Base-by-base conservation (phyloP, 1,284 basidiomycete species). In the Moesziomyces sp. region DNA sequence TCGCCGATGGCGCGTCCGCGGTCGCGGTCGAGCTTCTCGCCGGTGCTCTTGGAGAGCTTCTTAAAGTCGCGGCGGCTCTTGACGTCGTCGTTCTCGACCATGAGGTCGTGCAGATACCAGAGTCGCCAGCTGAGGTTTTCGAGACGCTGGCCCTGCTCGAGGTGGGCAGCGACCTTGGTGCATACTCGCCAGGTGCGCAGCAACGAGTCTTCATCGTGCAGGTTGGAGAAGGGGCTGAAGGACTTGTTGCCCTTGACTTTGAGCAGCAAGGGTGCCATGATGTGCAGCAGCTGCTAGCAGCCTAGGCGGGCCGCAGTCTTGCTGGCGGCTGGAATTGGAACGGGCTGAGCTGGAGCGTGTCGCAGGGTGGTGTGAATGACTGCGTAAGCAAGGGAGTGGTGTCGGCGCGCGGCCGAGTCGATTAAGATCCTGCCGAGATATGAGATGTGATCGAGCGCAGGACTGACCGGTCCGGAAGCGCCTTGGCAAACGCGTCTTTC, bases 91-190 rank as follows among this genome's bases (percentile, higher is more conserved):
- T 74, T 60, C 55, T 75, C 66, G 45, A 73, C 76, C 56, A 65
- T 67, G 42, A 72, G 72, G 35, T 73, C 67, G 49, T 74, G 70
- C 9, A 78, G 67, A 43, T 76, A 71, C 78, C 78, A 79, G 19
- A 79, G 53, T 5, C 78, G 45, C 78, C 78, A 79, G 46, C 69
- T 76, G 51, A 79, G 62, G 45, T 79, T 79, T 43, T 79, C 78
- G 50, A 78, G 71, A 19, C 78, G 69, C 52, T 77, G 73, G n/a
- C 78, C 78, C 43, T 78, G 73, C 52, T 79, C 76, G 53, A 79
- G 76, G 38, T 76, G 67, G 14, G 69, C 74, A 19, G 75, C 74
- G 26, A 75, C 73, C 50, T 78, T 78, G 51, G 73, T 74, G 58
- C 69, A 70, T 5, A 74, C 69, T 8, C 60, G 46, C 78, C 78